Evolutionary conservation across 495 filamentous ascomycete species (phyloP), one percentile per base, ranked within the genome.

Genomic region (Penicillium coffeae): DNA sequence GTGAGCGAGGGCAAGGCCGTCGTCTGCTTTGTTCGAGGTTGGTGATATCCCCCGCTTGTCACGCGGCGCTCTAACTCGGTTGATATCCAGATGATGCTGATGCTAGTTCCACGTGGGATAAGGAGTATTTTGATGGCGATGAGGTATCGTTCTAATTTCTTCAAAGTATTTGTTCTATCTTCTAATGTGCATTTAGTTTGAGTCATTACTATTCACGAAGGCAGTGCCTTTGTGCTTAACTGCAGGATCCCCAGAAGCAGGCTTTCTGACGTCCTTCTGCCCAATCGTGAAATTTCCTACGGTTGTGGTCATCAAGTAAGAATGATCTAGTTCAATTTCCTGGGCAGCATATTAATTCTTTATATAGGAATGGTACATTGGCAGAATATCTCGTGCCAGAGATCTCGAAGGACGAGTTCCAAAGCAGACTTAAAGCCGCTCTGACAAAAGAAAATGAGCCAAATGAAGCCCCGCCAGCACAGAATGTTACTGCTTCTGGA

Each of bases 241-340:
- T 18, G 79, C 83, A 15, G 86, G 82, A 9, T 89, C 83, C 12
- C 75, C 83, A 47, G 92, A 96, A 69, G 89, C 89, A 12, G 80
- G 79, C 2, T 93, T 86, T 54, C 72, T 97, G 5, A 76, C 84
- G 3, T 87, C 88, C 3, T 84, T 95, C 58, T 95, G 85, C 56
- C 87, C 88, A 0, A 66, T 95, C 7, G 72, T 78, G 1, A 80
- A 78, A 42, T 82, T 82, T 37, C 93, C 92, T 0, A 83, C 87
- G 4, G 64, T 94, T 1, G 75, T 96, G 9, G 66, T 95, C 5
- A 90, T 96, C 47, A 75, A 78, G 86, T 88, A 65, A 20, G 82
- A 63, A n/a, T 13, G 32, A n/a, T 30, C 15, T 21, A 5, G 12
- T 13, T 38, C 3, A 4, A 10, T 38, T 2, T 27, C 36, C 8